These are phyloP conservation scores for Volvox carteri DNA, from an alignment of 163 green algal genomes.

Conservation along the genomic window DNA sequence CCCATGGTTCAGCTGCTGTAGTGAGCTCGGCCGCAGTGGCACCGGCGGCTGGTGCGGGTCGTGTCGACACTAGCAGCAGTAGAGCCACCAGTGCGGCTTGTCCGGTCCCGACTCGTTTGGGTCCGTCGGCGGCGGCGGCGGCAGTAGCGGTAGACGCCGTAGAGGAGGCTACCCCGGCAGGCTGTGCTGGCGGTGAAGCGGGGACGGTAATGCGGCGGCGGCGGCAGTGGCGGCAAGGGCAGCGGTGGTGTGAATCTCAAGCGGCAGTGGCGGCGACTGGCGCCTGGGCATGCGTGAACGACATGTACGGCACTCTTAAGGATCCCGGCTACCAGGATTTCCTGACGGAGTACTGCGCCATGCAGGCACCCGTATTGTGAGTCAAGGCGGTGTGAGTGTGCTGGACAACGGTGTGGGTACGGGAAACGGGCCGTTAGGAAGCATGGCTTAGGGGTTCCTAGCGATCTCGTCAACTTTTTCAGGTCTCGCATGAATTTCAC, in stretches of 20 bases:
- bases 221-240: no score
- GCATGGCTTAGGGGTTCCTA: no score
- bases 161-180: not conserved
- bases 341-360: constrained; percentile 18
- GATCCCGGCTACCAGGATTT: constrained; percentile 26
- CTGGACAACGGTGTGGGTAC: no score
- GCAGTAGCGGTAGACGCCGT: not conserved
- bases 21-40: no score
- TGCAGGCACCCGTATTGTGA: constrained; percentile 3
- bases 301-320: not conserved
- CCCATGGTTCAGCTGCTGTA: no score
- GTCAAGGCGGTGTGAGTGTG: no score
- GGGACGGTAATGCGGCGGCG: no score
- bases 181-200: not conserved
- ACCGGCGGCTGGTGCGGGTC: not conserved
- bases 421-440: no score
- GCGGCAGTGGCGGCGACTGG: no score
- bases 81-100: not conserved
- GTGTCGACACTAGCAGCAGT: not conserved
- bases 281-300: not conserved
- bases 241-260: no score
- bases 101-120: not conserved
- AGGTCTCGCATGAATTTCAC: no score
- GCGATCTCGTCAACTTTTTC: no score
- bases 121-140: not conserved